phyloP scores from a whole-genome alignment of 257 asterid species.

The Solanum clarkiae region DNA sequence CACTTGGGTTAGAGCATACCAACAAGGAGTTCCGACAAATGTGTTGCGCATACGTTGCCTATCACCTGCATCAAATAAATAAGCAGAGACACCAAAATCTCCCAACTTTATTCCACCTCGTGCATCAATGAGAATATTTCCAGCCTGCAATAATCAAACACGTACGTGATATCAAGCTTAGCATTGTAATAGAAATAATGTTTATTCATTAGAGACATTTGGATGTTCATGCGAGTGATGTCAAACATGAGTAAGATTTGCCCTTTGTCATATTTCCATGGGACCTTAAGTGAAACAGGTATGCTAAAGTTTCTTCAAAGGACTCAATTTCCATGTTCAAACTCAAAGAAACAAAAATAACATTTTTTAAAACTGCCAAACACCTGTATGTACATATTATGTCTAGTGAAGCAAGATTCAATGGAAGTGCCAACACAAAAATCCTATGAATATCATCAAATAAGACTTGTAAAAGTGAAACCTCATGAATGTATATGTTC shows the following conservation, averaged over 20 bases:
- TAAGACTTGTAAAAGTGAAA: background rate
- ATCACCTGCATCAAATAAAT: conserved; percentile 91
- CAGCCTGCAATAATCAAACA: conserved; percentile 44
- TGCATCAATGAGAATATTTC: conserved; percentile 76
- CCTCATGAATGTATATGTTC: background rate
- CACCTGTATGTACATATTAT: background rate
- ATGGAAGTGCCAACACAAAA: background rate
- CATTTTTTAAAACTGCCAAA: background rate
- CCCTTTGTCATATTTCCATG: background rate
- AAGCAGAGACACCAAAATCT: conserved; percentile 99
- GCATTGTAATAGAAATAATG: background rate
- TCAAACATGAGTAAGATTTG: background rate
- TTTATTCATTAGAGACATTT: background rate
- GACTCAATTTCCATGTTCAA: background rate
- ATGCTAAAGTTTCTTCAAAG: background rate
- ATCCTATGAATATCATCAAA: background rate
- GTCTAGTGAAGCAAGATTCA: background rate
- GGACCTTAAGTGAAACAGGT: background rate
- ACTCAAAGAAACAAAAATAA: background rate
- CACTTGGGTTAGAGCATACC: conserved; percentile 39
- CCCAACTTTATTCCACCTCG: conserved; percentile 92
- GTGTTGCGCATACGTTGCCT: conserved; percentile 91
- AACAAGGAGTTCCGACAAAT: conserved; percentile 98
- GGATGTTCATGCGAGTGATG: background rate
- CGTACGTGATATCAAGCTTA: background rate